phyloP scores from a whole-genome alignment of 345 rosid genomes.

The Boechera retrofracta region DNA sequence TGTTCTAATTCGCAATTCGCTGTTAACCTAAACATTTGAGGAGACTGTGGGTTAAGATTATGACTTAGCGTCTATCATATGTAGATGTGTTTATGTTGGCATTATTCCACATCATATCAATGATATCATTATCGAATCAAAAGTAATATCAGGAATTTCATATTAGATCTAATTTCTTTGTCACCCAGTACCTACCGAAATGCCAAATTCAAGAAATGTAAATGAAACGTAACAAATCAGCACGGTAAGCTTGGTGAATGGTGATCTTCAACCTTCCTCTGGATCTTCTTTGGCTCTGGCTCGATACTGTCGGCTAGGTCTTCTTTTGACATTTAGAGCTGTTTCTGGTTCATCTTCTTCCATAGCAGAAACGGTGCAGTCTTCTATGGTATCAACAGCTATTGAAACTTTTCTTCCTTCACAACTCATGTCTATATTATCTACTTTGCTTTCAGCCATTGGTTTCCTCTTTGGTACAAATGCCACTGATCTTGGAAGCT shows the following conservation, averaged over 20 bases:
- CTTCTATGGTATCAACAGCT: slow-evolving; percentile 50
- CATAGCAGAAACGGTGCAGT: slow-evolving; percentile 56
- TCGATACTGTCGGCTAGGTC: slow-evolving; percentile 65
- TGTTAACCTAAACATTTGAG: not conserved
- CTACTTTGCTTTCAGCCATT: slow-evolving; percentile 38
- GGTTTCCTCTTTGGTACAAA: slow-evolving; percentile 72
- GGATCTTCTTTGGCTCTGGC: slow-evolving; percentile 48
- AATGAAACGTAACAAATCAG: not conserved
- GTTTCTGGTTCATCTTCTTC: slow-evolving; percentile 71
- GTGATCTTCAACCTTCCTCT: slow-evolving; percentile 43
- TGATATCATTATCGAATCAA: not conserved
- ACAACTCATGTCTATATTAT: slow-evolving; percentile 38
- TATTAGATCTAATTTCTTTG: not conserved
- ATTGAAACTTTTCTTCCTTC: slow-evolving; percentile 49
- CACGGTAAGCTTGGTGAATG: not conserved
- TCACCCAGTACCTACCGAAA: not conserved
- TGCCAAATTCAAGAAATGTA: not conserved
- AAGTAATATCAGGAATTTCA: too few relatives aligned
- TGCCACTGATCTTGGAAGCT: slow-evolving; percentile 60
- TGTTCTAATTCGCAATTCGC: not conserved
- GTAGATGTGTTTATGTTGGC: not conserved
- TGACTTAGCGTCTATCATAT: too few relatives aligned
- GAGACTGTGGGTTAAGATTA: too few relatives aligned
- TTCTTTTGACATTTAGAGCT: slow-evolving; percentile 26
- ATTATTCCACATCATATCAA: not conserved